Evolutionary conservation across 1,284 basidiomycete species (phyloP).

Genomic region (Puccinia hordei): DNA sequence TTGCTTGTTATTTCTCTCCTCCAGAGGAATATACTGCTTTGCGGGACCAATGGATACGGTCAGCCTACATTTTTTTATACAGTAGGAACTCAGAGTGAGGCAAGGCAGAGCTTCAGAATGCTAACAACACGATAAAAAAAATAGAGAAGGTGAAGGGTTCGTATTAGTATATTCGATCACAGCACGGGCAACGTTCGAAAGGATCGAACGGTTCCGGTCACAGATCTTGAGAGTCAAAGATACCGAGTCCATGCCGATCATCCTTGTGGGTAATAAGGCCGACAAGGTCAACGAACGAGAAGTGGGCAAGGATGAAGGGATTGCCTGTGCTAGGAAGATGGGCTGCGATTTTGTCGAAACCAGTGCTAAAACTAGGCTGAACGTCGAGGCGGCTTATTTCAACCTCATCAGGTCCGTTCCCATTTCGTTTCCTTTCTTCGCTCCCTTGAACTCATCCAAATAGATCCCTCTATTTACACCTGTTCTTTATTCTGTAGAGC

Average conservation of each 20-base stretch:
- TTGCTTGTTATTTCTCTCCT: neutral
- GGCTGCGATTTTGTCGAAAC: slow-evolving; percentile 58
- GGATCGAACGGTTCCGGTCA: slow-evolving; percentile 57
- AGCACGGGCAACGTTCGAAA: slow-evolving; percentile 57
- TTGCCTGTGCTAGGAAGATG: slow-evolving; percentile 56
- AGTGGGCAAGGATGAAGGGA: slow-evolving; percentile 57
- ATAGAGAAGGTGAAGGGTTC: slow-evolving; percentile 58
- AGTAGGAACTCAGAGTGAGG: no score
- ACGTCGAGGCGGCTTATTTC: slow-evolving; percentile 58
- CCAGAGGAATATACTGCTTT: slow-evolving; percentile 58
- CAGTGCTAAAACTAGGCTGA: slow-evolving; percentile 58
- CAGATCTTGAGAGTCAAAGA: slow-evolving; percentile 59
- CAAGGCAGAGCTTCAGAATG: neutral
- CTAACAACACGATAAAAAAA: neutral
- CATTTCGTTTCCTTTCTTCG: neutral
- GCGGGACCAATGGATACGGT: slow-evolving; percentile 58
- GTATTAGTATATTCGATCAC: slow-evolving; percentile 58
- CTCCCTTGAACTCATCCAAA: neutral
- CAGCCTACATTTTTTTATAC: neutral
- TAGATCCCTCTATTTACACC: neutral
- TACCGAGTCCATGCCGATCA: slow-evolving; percentile 58
- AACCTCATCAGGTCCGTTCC: slow-evolving; percentile 54
- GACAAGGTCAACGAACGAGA: slow-evolving; percentile 58
- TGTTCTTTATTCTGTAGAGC: slow-evolving; percentile 29
- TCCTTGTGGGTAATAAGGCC: slow-evolving; percentile 59